Conservation (phyloP, 1,139 yeast species). For the Zygotorulaspora mrakii region DNA sequence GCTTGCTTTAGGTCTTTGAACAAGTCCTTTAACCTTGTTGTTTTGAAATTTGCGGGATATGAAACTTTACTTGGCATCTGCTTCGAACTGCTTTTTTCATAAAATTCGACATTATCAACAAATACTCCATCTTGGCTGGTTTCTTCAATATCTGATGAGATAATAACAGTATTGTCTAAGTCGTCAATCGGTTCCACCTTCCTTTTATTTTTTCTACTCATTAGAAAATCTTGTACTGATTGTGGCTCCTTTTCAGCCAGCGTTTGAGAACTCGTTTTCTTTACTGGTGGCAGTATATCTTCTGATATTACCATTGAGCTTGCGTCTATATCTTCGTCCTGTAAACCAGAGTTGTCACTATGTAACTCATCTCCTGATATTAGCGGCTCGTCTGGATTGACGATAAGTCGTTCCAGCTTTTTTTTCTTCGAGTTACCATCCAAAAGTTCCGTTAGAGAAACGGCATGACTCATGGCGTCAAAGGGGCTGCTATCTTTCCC, state of each 20-base stretch:
- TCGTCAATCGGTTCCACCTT: constrained; percentile 5
- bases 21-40: constrained; percentile 22
- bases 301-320: constrained; percentile 13
- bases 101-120: constrained; percentile 2
- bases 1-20: constrained; percentile 15
- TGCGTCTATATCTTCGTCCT: no score
- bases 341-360: no score
- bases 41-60: constrained; percentile 17
- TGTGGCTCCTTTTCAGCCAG: constrained; percentile 9
- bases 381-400: not conserved
- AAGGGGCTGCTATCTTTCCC: no score
- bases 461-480: constrained; percentile 16
- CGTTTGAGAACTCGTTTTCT: no score
- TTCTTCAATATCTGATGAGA: constrained; percentile 12
- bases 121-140: constrained; percentile 1
- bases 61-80: constrained; percentile 13
- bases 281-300: no score
- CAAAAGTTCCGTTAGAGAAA: constrained; percentile 17
- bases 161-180: constrained; percentile 6
- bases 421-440: constrained; percentile 20
- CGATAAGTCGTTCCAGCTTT: constrained; percentile 1
- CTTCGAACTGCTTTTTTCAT: not conserved
- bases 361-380: constrained; percentile 1
- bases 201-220: constrained; percentile 16
- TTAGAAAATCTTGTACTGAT: constrained; percentile 24